Evolutionary conservation across 257 asterid species (phyloP), one percentile per base, ranked within the genome.

Genomic region (Salvia rosmarinus): DNA sequence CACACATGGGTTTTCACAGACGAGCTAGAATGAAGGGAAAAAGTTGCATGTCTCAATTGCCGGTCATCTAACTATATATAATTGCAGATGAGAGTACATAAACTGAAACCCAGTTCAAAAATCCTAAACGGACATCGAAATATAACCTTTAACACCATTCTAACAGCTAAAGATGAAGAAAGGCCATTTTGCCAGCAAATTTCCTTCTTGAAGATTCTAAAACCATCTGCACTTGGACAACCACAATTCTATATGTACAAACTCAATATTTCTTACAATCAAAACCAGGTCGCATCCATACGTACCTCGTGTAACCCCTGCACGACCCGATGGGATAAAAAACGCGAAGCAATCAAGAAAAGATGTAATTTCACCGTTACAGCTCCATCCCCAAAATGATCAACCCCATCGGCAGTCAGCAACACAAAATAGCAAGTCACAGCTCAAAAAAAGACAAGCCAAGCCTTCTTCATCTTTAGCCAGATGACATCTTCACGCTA

Each of bases 221-320:
- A 65, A 17, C 78, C 76, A 32, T 23, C 56, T 75, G 61, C 42
- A 78, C 72, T 72, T 68, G 50, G 67, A 52, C 77, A 37, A 51
- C 73, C 75, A 69, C 77, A 76, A 50, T 82, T 71, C 79, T 70
- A 80, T 83, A 74, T 82, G n/a, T 80, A 79, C 82, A 25, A 1
- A 77, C 23, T 69, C 70, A 50, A 82, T 34, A 56, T 68, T 78
- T 25, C 78, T 63, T 70, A 67, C 68, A 55, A 74, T 43, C 42
- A 67, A 72, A 68, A 49, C 67, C 51, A 63, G 25, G 10, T 62
- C 71, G 62, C 21, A 54, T 62, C 63, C 21, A 5, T 0, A 7
- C 76, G 9, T 47, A 46, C 67, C 72, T 62, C 57, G 42, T 5
- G 2, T 28, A 12, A 3, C 14, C 34, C 75, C 35, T 6, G 40